These are phyloP conservation scores for Eucalyptus erythrocorys DNA, from an alignment of 345 rosid species.

Conservation along the genomic window DNA sequence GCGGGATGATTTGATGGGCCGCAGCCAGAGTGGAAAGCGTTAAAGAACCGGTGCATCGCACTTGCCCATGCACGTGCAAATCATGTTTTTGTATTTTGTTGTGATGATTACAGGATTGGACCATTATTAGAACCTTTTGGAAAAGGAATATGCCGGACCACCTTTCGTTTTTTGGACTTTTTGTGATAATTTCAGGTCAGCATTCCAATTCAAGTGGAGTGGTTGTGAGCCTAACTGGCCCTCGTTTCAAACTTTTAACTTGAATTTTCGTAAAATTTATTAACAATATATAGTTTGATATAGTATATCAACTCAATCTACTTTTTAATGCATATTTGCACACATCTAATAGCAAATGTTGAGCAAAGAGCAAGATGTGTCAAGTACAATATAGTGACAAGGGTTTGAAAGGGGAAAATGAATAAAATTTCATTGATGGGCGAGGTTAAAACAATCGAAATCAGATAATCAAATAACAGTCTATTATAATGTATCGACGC, in stretches of 20 bases:
- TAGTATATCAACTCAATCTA: no score
- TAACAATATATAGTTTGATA: not conserved
- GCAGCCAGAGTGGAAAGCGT: not conserved
- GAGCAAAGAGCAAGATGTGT: no score
- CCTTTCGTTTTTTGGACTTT: not conserved
- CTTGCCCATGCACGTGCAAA: not conserved
- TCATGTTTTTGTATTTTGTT: not conserved
- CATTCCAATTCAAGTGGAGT: not conserved
- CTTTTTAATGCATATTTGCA: no score
- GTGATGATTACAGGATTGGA: not conserved
- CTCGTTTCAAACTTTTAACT: not conserved
- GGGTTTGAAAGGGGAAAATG: no score
- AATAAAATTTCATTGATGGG: no score
- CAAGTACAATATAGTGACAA: no score
- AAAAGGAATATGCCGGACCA: not conserved
- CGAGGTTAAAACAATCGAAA: no score
- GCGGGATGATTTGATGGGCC: not conserved
- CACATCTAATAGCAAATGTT: no score
- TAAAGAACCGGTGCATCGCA: not conserved
- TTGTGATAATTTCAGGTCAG: not conserved
- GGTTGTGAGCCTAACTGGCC: no score
- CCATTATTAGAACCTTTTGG: not conserved
- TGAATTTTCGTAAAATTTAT: not conserved
- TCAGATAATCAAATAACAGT: accelerated
- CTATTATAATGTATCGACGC: not conserved